These are phyloP conservation scores for Entomortierella lignicola DNA, from an alignment of 192 early-diverging fungal species.

Conservation along the genomic window DNA sequence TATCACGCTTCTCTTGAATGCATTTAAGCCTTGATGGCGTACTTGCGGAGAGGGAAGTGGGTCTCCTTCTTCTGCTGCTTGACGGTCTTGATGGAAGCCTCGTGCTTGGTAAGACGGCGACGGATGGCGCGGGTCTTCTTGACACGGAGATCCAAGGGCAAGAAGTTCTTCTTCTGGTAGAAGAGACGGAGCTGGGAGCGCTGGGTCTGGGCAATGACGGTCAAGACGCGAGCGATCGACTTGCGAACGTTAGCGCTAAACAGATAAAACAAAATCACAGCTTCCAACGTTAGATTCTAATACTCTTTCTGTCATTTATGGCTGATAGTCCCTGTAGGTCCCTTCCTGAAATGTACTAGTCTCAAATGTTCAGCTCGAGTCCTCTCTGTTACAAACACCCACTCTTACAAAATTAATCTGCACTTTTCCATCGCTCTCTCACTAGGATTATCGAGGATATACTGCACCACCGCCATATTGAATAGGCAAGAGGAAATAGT, in stretches of 20 bases:
- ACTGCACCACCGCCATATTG: too few species aligned
- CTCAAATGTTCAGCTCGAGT: too few species aligned
- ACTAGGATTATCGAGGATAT: too few species aligned
- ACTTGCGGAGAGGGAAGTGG: slow-evolving; percentile 95
- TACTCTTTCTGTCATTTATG: too few species aligned
- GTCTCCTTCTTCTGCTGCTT: slow-evolving; percentile 89
- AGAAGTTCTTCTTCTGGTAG: slow-evolving; percentile 96
- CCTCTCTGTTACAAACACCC: too few species aligned
- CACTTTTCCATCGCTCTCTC: too few species aligned
- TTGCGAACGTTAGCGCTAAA: slow-evolving; percentile 87
- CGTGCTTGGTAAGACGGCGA: slow-evolving; percentile 88
- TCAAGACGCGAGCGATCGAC: slow-evolving; percentile 94
- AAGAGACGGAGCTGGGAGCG: slow-evolving; percentile 88
- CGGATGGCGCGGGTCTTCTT: slow-evolving; percentile 99
- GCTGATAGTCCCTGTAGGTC: too few species aligned
- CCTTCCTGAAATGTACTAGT: too few species aligned
- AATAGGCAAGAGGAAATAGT: too few species aligned
- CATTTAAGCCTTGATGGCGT: slow-evolving; percentile 85
- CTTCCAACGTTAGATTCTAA: too few species aligned
- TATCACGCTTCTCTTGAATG: slow-evolving; percentile 7
- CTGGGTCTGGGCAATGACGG: slow-evolving; percentile 94
- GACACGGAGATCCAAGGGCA: slow-evolving; percentile 94
- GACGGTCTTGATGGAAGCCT: slow-evolving; percentile 85
- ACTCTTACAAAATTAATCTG: too few species aligned
- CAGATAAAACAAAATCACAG: neutral